These are phyloP conservation scores for Penicillium dipodomyicola DNA, from an alignment of 495 filamentous ascomycete genomes.

Conservation along the genomic window DNA sequence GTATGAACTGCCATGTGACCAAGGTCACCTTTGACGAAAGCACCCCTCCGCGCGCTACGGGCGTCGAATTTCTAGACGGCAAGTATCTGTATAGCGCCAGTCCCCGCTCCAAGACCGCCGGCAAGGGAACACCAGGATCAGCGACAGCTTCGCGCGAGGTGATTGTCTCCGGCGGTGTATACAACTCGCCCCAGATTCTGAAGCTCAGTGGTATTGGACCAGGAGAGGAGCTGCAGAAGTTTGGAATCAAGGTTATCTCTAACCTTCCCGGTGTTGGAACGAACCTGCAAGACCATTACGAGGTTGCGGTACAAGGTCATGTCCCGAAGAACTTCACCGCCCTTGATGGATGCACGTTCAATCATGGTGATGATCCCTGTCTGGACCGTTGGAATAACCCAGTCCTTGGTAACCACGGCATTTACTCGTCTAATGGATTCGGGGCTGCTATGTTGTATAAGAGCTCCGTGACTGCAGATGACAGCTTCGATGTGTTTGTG, in stretches of 20 bases:
- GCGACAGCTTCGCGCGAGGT: slow-evolving; percentile 54
- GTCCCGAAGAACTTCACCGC: slow-evolving; percentile 42
- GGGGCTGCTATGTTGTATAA: slow-evolving; percentile 47
- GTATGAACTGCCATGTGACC: slow-evolving; percentile 59
- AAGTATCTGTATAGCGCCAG: slow-evolving; percentile 59
- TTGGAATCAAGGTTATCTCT: slow-evolving; percentile 51
- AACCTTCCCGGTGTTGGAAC: slow-evolving; percentile 63
- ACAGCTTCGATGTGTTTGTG: slow-evolving; percentile 50
- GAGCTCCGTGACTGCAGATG: slow-evolving; percentile 36
- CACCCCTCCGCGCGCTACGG: slow-evolving; percentile 51
- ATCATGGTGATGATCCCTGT: slow-evolving; percentile 40
- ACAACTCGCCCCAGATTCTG: slow-evolving; percentile 63
- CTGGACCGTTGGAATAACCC: slow-evolving; percentile 42
- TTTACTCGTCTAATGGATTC: slow-evolving; percentile 51
- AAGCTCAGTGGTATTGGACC: slow-evolving; percentile 65
- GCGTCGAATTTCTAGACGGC: slow-evolving; percentile 63
- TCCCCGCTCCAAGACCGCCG: slow-evolving; percentile 33
- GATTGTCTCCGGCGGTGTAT: slow-evolving; percentile 58
- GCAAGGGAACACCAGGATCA: slow-evolving; percentile 41
- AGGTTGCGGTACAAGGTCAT: slow-evolving; percentile 48
- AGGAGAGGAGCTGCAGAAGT: slow-evolving; percentile 42
- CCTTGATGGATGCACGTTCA: slow-evolving; percentile 22
- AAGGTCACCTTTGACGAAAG: slow-evolving; percentile 54
- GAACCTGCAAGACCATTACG: slow-evolving; percentile 67
- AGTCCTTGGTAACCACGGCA: slow-evolving; percentile 39